These are phyloP conservation scores for Coniochaeta hoffmannii DNA, from an alignment of 2,329 filamentous ascomycete genomes.

Conservation along the genomic window DNA sequence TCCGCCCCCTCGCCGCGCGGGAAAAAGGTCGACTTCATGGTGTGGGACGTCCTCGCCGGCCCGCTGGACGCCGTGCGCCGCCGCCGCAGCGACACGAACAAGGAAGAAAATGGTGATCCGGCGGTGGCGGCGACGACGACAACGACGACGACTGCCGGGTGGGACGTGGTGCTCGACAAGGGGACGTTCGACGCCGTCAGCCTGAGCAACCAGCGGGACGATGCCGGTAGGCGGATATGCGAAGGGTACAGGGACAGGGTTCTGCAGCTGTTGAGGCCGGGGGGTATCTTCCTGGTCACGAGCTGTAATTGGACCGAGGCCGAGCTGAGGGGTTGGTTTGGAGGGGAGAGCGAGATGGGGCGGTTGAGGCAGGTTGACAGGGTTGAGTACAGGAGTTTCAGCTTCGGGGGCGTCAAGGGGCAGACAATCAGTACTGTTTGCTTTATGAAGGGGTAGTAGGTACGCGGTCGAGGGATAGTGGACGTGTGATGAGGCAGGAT, in stretches of 20 bases:
- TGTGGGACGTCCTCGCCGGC: slow-evolving; percentile 58
- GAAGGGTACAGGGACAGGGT: slow-evolving; percentile 70
- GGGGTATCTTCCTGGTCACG: slow-evolving; percentile 75
- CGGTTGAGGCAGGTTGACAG: slow-evolving; percentile 55
- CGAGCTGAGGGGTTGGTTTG: slow-evolving; percentile 78
- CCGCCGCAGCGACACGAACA: slow-evolving; percentile 8
- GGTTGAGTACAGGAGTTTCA: slow-evolving; percentile 79
- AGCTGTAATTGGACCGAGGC: slow-evolving; percentile 98
- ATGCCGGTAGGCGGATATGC: slow-evolving; percentile 52
- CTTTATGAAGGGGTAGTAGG: slow-evolving; percentile 50
- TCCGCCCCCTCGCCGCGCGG: not conserved
- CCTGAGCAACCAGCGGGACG: slow-evolving; percentile 52
- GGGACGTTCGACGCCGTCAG: slow-evolving; percentile 95
- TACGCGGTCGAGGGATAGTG: too few relatives aligned
- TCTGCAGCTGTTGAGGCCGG: slow-evolving; percentile 57
- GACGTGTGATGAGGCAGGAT: not conserved
- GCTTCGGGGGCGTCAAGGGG: slow-evolving; percentile 81
- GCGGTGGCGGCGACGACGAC: too few relatives aligned
- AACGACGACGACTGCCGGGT: slow-evolving; percentile 40
- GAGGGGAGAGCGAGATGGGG: slow-evolving; percentile 23
- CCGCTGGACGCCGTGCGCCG: slow-evolving; percentile 27
- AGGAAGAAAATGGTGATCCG: too few relatives aligned
- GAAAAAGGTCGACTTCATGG: slow-evolving; percentile 31
- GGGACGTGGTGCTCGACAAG: slow-evolving; percentile 94
- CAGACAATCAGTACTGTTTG: slow-evolving; percentile 85